phyloP scores from a whole-genome alignment of 2,329 filamentous ascomycete species.

The Neocucurbitaria cava region DNA sequence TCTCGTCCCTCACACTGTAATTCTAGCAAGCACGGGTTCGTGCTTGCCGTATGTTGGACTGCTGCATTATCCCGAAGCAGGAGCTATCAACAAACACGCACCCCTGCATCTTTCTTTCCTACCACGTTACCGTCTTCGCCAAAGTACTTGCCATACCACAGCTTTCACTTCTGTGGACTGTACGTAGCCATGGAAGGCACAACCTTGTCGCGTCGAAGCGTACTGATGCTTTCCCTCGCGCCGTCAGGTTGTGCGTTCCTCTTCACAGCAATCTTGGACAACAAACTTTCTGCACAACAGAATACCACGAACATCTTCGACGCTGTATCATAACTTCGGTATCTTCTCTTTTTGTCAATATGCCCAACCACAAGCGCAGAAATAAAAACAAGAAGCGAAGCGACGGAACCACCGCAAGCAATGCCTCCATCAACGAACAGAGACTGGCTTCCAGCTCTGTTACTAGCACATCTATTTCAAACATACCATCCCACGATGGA shows the following conservation, averaged over 20 bases:
- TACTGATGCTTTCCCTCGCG: conserved; percentile 1
- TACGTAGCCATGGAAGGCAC: conserved; percentile 14
- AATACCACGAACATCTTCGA: conserved; percentile 30
- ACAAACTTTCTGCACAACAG: conserved; percentile 29
- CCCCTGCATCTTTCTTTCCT: not conserved
- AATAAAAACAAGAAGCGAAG: conserved; percentile 9
- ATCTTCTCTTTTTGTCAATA: conserved; percentile 24
- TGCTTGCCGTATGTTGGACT: not conserved
- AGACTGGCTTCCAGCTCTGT: not conserved
- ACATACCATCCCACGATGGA: not conserved
- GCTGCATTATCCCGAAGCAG: conserved; percentile 10
- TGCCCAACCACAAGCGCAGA: conserved; percentile 23
- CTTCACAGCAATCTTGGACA: conserved; percentile 17
- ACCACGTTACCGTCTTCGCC: not conserved
- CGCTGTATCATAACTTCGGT: conserved; percentile 28
- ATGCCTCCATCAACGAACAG: not conserved
- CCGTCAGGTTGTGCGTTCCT: conserved; percentile 5
- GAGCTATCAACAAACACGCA: not conserved
- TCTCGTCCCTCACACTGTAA: not conserved
- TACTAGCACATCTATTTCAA: not conserved
- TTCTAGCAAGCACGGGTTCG: not conserved
- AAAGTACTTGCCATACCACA: not conserved
- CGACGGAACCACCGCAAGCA: not conserved
- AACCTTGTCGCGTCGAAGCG: not conserved
- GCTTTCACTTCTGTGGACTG: conserved; percentile 1